Evolutionary conservation across 2,329 filamentous ascomycete species (phyloP), one percentile per base, ranked within the genome.

Genomic region (Helicocarpus griseus): DNA sequence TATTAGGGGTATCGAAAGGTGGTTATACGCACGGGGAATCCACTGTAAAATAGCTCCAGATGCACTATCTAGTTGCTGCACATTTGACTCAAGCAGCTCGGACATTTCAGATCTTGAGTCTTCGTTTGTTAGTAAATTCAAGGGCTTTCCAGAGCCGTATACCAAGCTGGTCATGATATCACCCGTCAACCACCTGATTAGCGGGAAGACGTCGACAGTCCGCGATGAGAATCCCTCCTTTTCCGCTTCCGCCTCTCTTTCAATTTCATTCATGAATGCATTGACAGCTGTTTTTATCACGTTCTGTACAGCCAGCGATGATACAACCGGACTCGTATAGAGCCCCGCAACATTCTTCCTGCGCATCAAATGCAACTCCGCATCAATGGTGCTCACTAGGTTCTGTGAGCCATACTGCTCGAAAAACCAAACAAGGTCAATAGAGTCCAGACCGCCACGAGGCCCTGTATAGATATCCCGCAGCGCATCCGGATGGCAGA

Each of bases 401-500:
- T 58, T 58, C 19, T 54, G 45, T 29, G 56, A 54, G 29, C 51
- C 55, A 43, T 54, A 58, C 29, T 55, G 53, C 19, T 53, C 52
- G 21, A 58, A 53, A 28, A 54, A 35, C 19, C 50, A 36, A 4
- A 58, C 19, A 21, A 33, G 17, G 11, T 39, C 43, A 26, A 35
- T 48, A 3, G 50, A 39, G 14, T 56, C 51, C 3, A 58, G 45
- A 5, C 56, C 47, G 4, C 49, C 54, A 13, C 48, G 53, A 17
- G 56, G 56, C 13, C 54, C 54, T 7, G 50, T 38, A 26, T 58
- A 58, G 39, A 58, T 57, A 31, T 54, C 52, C 3, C 44, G 35
- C 26, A 57, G 39, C 5, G 56, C 56, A 54, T 58, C 54, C 2
- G 53, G 46, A 45, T 58, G 56, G 21, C 53, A 55, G 53, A 58